Conservation (phyloP, 345 rosid species). For the Eutrema yunnanense region DNA sequence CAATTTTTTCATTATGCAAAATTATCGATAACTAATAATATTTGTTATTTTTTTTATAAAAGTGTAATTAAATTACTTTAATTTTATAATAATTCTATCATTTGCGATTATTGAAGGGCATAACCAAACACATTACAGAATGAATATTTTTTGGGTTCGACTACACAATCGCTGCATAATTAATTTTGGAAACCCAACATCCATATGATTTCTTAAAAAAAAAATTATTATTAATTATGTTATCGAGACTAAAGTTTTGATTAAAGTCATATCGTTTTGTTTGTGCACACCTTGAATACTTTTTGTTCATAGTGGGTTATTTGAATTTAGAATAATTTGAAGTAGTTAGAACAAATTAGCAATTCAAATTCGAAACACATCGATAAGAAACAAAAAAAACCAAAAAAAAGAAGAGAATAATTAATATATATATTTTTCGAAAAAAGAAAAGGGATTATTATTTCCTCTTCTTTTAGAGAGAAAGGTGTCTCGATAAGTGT, state of each 20-base stretch:
- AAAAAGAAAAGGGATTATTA: neutral
- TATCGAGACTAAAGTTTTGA: neutral
- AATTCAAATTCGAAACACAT: slow-evolving; percentile 20
- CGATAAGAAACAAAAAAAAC: neutral
- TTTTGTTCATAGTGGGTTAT: neutral
- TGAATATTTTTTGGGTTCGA: neutral
- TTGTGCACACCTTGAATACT: neutral
- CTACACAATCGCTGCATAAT: neutral
- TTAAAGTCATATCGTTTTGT: neutral
- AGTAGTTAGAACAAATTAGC: neutral
- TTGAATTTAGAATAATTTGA: neutral
- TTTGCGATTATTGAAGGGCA: too few species aligned
- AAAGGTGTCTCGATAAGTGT: slow-evolving; percentile 21
- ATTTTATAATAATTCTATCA: too few species aligned
- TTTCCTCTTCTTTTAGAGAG: neutral
- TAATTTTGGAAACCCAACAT: neutral
- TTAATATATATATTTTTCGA: neutral
- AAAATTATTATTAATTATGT: neutral
- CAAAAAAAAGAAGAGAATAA: neutral
- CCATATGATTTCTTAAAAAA: neutral
- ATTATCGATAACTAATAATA: too few species aligned
- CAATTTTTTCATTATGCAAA: too few species aligned
- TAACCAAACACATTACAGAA: neutral
- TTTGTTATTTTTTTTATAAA: too few species aligned
- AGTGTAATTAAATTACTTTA: too few species aligned